phyloP scores from a whole-genome alignment of 2,329 filamentous ascomycete genomes.

The Colletotrichum cereale region DNA sequence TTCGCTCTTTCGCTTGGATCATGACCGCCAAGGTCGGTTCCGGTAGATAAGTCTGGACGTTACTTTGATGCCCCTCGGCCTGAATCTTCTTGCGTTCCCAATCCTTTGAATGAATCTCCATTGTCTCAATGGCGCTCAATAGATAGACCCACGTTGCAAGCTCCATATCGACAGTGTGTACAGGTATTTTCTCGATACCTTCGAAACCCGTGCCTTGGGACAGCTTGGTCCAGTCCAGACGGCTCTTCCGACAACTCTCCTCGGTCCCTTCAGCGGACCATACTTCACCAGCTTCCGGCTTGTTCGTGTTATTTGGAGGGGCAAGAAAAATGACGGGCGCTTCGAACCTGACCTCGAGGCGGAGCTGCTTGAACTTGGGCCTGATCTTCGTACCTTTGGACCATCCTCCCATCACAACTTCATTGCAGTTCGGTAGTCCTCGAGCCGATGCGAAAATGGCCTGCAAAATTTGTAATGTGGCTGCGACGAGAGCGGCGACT shows the following conservation, averaged over 20 bases:
- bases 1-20: slow-evolving; percentile 14
- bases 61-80: background rate
- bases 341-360: slow-evolving; percentile 28
- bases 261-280: slow-evolving; percentile 7
- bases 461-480: slow-evolving; percentile 20
- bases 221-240: background rate
- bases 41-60: background rate
- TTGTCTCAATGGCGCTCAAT: slow-evolving; percentile 15
- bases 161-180: slow-evolving; percentile 32
- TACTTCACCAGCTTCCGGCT: background rate
- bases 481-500: slow-evolving; percentile 13
- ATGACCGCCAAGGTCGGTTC: slow-evolving; percentile 16
- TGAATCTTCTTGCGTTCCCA: background rate
- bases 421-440: slow-evolving; percentile 24
- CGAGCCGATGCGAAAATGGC: slow-evolving; percentile 23
- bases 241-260: background rate
- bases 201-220: background rate
- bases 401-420: slow-evolving; percentile 30
- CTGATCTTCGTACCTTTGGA: background rate
- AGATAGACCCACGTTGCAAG: slow-evolving; percentile 22
- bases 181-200: background rate
- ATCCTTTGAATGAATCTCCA: slow-evolving; percentile 15
- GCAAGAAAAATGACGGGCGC: slow-evolving; percentile 31
- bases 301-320: background rate
- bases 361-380: slow-evolving; percentile 4